Evolutionary conservation across 345 rosid genomes (phyloP).

Genomic region (Tarenaya hassleriana): DNA sequence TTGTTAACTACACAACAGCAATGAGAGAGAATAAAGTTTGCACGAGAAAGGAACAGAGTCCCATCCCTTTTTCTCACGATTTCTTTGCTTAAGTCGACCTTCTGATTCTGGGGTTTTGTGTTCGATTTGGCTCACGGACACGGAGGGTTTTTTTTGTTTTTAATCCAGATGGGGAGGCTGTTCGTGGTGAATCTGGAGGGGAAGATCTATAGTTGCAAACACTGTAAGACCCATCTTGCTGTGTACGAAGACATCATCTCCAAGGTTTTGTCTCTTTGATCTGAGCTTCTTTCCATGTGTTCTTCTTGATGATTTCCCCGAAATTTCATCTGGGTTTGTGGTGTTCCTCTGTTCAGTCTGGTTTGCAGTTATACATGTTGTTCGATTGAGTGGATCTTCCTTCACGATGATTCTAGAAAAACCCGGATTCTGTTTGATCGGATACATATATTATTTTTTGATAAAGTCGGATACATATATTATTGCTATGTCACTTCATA

Average conservation of each 20-base stretch:
- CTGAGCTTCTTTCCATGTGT: background rate
- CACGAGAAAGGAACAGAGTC: background rate
- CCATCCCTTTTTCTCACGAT: background rate
- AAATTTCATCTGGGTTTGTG: conserved; percentile 8
- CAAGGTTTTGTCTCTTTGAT: conserved; percentile 39
- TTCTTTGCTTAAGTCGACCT: conserved; percentile 8
- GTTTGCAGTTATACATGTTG: too few relatives aligned
- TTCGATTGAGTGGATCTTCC: too few relatives aligned
- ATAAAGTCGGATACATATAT: too few relatives aligned
- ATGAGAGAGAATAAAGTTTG: conserved; percentile 1
- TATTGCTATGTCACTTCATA: too few relatives aligned
- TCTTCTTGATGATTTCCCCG: conserved; percentile 8
- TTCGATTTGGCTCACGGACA: too few relatives aligned
- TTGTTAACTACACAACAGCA: conserved; percentile 17
- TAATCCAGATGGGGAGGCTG: conserved; percentile 72
- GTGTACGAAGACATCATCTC: conserved; percentile 66
- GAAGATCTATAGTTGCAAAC: conserved; percentile 83
- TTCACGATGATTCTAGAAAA: too few relatives aligned
- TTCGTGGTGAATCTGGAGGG: conserved; percentile 87
- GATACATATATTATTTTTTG: too few relatives aligned
- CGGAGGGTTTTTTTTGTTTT: background rate
- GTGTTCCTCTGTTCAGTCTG: too few relatives aligned
- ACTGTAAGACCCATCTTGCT: conserved; percentile 93
- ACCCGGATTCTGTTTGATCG: too few relatives aligned
- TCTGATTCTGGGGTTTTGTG: background rate